phyloP scores from a whole-genome alignment of 768 basidiomycete species.

The Asterophora lycoperdoides region DNA sequence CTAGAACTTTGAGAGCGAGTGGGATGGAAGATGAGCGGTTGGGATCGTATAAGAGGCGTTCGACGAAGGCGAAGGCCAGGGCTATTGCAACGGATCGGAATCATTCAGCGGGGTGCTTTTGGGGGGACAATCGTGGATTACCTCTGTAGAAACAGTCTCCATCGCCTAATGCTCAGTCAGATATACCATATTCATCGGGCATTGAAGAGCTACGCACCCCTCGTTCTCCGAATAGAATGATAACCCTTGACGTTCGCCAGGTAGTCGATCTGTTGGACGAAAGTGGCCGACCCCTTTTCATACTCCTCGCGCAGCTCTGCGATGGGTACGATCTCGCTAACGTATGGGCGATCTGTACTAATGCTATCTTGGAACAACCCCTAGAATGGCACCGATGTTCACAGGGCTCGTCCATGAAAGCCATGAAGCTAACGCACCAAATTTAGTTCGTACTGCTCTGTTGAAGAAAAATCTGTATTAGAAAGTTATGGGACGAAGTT shows the following conservation, averaged over 20 bases:
- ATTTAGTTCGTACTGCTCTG: slow-evolving; percentile 23
- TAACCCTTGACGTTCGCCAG: slow-evolving; percentile 62
- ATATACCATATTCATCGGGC: not conserved
- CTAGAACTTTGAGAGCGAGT: slow-evolving; percentile 47
- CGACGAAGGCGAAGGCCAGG: slow-evolving; percentile 76
- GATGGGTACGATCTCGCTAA: slow-evolving; percentile 52
- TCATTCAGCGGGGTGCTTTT: no score
- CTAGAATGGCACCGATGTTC: not conserved
- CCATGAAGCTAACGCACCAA: slow-evolving; percentile 13
- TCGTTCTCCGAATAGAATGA: slow-evolving; percentile 59
- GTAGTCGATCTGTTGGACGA: slow-evolving; percentile 74
- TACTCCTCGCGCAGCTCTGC: slow-evolving; percentile 62
- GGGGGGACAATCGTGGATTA: slow-evolving; percentile 20
- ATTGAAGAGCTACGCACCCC: slow-evolving; percentile 43
- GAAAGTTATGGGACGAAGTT: not conserved
- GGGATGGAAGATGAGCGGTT: slow-evolving; percentile 45
- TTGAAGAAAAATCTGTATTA: slow-evolving; percentile 8
- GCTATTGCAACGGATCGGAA: slow-evolving; percentile 39
- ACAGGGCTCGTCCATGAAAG: not conserved
- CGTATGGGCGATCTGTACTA: slow-evolving; percentile 43
- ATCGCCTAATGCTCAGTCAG: slow-evolving; percentile 46
- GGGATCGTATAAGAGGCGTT: slow-evolving; percentile 52
- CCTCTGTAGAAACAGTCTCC: slow-evolving; percentile 94
- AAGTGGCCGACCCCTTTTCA: slow-evolving; percentile 50
- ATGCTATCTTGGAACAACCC: slow-evolving; percentile 32